phyloP scores from a whole-genome alignment of 2,329 filamentous ascomycete genomes.

The Exserohilum turcica region DNA sequence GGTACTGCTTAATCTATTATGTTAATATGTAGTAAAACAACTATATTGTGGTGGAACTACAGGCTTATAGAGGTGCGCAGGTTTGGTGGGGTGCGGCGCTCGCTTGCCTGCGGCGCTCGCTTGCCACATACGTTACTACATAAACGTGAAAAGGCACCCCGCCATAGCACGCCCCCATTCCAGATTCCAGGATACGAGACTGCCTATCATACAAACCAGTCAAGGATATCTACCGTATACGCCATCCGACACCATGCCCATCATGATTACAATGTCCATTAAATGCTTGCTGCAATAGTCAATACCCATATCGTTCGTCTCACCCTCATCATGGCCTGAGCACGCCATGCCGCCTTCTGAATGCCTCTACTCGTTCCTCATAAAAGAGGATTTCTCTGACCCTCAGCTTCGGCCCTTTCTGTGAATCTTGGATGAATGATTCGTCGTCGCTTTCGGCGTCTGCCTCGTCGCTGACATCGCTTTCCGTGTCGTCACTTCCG shows the following conservation, averaged over 20 bases:
- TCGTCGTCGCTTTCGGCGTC: conserved; percentile 56
- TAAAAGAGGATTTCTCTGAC: conserved; percentile 82
- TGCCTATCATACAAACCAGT: conserved; percentile 11
- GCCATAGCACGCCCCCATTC: not conserved
- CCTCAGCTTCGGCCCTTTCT: conserved; percentile 60
- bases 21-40: too few species aligned
- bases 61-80: too few species aligned
- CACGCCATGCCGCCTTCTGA: conserved; percentile 69
- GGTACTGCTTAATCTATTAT: too few species aligned
- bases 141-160: conserved; percentile 1
- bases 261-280: conserved; percentile 9
- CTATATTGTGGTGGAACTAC: too few species aligned
- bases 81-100: too few species aligned
- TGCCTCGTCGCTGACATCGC: conserved; percentile 45
- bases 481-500: conserved; percentile 47
- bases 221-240: conserved; percentile 23
- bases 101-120: too few species aligned
- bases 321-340: conserved; percentile 28
- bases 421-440: conserved; percentile 56
- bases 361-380: conserved; percentile 77
- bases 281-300: conserved; percentile 7
- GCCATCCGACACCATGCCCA: conserved; percentile 15
- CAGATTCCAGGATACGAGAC: conserved; percentile 2
- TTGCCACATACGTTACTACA: too few species aligned
- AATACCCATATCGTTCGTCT: conserved; percentile 8